Percentiles rank a stretch among this genome's conserved stretches.
Conservation (phyloP, 2,329 filamentous ascomycete species). For the Talaromyces sp. region DNA sequence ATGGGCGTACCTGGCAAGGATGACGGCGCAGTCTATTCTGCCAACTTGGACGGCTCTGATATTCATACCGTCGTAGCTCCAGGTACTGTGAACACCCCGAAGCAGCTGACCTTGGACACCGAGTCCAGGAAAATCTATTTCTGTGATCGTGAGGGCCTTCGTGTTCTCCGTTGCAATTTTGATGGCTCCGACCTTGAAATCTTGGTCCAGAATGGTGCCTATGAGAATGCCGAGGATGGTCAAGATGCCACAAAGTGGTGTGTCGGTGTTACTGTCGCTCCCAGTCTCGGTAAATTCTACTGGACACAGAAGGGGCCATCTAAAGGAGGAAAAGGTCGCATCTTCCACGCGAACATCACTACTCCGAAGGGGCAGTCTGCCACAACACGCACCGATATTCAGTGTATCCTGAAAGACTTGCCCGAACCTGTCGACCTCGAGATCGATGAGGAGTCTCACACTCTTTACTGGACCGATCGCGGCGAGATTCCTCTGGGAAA, state of each 20-base stretch:
- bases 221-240: conserved; percentile 15
- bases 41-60: conserved; percentile 48
- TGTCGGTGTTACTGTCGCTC: conserved; percentile 51
- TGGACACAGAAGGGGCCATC: conserved; percentile 57
- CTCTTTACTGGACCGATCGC: conserved; percentile 58
- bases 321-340: conserved; percentile 48
- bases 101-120: conserved; percentile 33
- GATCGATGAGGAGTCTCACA: conserved; percentile 41
- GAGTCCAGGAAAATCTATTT: conserved; percentile 31
- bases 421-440: conserved; percentile 57
- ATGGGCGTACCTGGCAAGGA: conserved; percentile 41
- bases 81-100: conserved; percentile 47
- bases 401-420: conserved; percentile 39
- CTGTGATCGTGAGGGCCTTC: conserved; percentile 41
- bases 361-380: conserved; percentile 26
- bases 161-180: conserved; percentile 30
- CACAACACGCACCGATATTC: conserved; percentile 39
- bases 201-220: conserved; percentile 36
- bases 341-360: conserved; percentile 47
- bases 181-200: conserved; percentile 31
- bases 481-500: conserved; percentile 55
- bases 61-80: conserved; percentile 38
- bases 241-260: conserved; percentile 44
- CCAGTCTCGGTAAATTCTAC: conserved; percentile 44
- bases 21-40: conserved; percentile 42